Conservation (phyloP, 2,329 filamentous ascomycete genomes). For the Penicillium italicum region DNA sequence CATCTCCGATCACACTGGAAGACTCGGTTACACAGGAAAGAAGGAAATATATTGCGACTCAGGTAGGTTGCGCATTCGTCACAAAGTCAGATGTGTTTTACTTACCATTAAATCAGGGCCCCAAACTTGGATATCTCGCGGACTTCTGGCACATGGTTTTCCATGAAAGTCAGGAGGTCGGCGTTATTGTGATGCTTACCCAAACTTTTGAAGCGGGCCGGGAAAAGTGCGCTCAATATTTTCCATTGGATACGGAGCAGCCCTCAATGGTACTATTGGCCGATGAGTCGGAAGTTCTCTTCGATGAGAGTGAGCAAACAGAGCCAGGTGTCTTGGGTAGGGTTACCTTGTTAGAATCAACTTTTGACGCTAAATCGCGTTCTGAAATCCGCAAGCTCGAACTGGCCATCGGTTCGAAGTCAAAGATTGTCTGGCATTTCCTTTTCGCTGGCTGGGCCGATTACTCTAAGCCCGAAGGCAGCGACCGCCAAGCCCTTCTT, state of each 20-base stretch:
- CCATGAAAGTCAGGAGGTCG: conserved; percentile 69
- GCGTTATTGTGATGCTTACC: conserved; percentile 91
- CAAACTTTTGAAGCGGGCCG: conserved; percentile 73
- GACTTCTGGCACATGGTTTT: conserved; percentile 97
- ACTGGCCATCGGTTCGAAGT: conserved; percentile 48
- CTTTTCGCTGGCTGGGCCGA: conserved; percentile 88
- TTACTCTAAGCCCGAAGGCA: conserved; percentile 69
- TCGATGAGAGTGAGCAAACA: conserved; percentile 62
- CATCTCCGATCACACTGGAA: conserved; percentile 64
- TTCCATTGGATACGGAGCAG: conserved; percentile 59
- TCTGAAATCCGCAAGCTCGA: conserved; percentile 72
- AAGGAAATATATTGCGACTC: conserved; percentile 80
- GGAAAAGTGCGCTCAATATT: conserved; percentile 89
- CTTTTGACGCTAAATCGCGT: conserved; percentile 54
- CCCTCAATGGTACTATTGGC: conserved; percentile 45
- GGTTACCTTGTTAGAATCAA: conserved; percentile 58
- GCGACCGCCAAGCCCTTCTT: conserved; percentile 50
- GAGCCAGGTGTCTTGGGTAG: conserved; percentile 63
- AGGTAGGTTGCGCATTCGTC: conserved; percentile 45
- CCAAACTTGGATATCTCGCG: conserved; percentile 68
- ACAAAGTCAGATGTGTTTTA: background rate
- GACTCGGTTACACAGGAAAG: conserved; percentile 46
- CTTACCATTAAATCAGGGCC: conserved; percentile 53
- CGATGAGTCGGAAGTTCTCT: conserved; percentile 36
- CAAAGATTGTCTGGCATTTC: conserved; percentile 74